Conservation (phyloP, 495 filamentous ascomycete genomes). For the Xylaria venustula region DNA sequence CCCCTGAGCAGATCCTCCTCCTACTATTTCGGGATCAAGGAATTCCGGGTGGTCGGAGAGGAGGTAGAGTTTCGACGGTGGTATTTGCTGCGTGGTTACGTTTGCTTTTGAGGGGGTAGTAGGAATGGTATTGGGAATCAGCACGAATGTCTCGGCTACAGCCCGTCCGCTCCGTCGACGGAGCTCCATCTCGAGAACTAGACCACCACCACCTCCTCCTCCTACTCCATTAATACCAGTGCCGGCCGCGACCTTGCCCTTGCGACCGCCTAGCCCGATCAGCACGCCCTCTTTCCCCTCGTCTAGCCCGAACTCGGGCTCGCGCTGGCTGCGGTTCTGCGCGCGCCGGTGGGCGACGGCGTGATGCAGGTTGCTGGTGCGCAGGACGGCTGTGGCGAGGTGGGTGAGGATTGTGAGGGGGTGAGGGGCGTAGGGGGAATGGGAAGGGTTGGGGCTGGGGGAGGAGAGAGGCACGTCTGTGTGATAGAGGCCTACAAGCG, state of each 20-base stretch:
- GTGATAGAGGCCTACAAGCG: constrained; percentile 67
- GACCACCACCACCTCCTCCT: no score
- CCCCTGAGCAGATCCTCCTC: constrained; percentile 30
- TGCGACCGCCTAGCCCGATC: constrained; percentile 50
- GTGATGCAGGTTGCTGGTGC: constrained; percentile 60
- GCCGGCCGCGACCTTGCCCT: constrained; percentile 8
- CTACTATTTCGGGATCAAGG: constrained; percentile 45
- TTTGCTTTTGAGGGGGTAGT: constrained; percentile 25
- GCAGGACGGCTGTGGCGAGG: constrained; percentile 51
- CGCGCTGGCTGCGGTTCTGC: constrained; percentile 63
- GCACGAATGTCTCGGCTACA: constrained; percentile 73
- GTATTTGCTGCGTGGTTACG: constrained; percentile 21
- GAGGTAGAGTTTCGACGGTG: constrained; percentile 49
- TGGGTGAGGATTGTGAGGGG: constrained; percentile 59
- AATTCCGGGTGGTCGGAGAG: constrained; percentile 78
- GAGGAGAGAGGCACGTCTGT: constrained; percentile 54
- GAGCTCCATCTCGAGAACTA: constrained; percentile 85
- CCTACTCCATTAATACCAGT: neutral
- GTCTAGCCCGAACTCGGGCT: constrained; percentile 72
- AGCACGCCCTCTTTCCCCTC: constrained; percentile 76
- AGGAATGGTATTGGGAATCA: constrained; percentile 48
- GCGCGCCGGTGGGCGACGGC: constrained; percentile 65
- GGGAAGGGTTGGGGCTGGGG: constrained; percentile 15
- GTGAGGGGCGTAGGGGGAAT: constrained; percentile 61
- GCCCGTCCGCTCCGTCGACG: constrained; percentile 75